A percentile compares a stretch with the other conserved stretches of the same genome.
Evolutionary conservation across 2,329 filamentous ascomycete species (phyloP).

Genomic region (Thermothelomyces thermophilus): DNA sequence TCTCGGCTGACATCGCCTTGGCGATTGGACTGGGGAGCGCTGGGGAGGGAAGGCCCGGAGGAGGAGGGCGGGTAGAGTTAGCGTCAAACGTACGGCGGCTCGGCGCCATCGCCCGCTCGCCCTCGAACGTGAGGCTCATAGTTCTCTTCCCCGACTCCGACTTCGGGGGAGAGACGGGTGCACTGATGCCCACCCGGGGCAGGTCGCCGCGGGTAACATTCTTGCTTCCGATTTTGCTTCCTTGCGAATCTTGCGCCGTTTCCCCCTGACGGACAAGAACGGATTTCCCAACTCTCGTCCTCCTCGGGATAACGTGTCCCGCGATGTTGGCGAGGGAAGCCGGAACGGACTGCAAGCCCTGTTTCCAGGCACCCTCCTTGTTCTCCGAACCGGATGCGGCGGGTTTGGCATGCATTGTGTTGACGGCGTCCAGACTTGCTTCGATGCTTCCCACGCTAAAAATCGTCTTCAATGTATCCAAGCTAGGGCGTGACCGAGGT

Average conservation of each 20-base stretch:
- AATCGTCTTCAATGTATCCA: conserved; percentile 44
- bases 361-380: conserved; percentile 22
- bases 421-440: conserved; percentile 24
- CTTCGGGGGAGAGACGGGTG: neutral
- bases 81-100: conserved; percentile 15
- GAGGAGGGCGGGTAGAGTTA: conserved; percentile 4
- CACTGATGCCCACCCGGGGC: neutral
- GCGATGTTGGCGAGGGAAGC: conserved; percentile 26
- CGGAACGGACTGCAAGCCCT: conserved; percentile 24
- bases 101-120: conserved; percentile 25
- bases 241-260: conserved; percentile 5
- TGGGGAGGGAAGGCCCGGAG: conserved; percentile 16
- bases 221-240: conserved; percentile 8
- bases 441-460: conserved; percentile 44
- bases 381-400: conserved; percentile 8
- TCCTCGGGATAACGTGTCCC: conserved; percentile 28
- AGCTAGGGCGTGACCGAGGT: conserved; percentile 37
- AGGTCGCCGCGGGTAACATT: no score
- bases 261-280: conserved; percentile 20
- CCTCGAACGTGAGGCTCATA: conserved; percentile 29
- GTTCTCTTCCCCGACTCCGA: conserved; percentile 21
- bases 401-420: conserved; percentile 11
- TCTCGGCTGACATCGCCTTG: conserved; percentile 23
- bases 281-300: conserved; percentile 30
- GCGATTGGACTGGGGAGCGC: conserved; percentile 27